phyloP scores from a whole-genome alignment of 495 filamentous ascomycete species.

The Penicillium longicatenatum region DNA sequence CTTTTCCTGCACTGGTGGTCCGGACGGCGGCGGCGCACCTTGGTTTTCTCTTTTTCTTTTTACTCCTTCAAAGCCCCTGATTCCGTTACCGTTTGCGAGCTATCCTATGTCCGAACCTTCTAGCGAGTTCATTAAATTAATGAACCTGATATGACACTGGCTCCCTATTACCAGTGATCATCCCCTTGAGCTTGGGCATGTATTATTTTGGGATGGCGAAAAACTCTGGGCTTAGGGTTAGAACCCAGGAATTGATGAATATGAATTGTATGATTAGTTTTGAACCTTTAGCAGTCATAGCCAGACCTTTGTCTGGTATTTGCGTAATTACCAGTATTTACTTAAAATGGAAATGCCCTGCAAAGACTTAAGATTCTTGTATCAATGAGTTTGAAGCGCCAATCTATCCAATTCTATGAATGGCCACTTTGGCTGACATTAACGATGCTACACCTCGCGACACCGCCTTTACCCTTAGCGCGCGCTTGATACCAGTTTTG shows the following conservation, averaged over 20 bases:
- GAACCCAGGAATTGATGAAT: slow-evolving; percentile 34
- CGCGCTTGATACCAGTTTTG: slow-evolving; percentile 24
- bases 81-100: slow-evolving; percentile 13
- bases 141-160: slow-evolving; percentile 25
- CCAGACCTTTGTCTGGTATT: background rate
- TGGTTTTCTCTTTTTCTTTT: slow-evolving; percentile 12
- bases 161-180: slow-evolving; percentile 26
- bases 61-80: slow-evolving; percentile 15
- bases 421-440: too few species aligned
- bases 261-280: slow-evolving; percentile 45
- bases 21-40: slow-evolving; percentile 24
- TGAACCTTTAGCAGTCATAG: slow-evolving; percentile 3
- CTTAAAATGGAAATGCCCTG: background rate
- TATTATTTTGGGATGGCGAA: slow-evolving; percentile 41
- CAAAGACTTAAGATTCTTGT: too few species aligned
- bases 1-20: slow-evolving; percentile 18
- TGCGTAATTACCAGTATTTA: background rate
- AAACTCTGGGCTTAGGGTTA: slow-evolving; percentile 25
- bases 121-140: slow-evolving; percentile 23
- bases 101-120: slow-evolving; percentile 15
- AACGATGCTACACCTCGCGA: background rate
- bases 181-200: slow-evolving; percentile 32
- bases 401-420: too few species aligned
- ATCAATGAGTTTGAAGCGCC: too few species aligned
- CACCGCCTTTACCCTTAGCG: background rate